phyloP scores from a whole-genome alignment of 73 alveolate species.

The Paramecium caudatum region DNA sequence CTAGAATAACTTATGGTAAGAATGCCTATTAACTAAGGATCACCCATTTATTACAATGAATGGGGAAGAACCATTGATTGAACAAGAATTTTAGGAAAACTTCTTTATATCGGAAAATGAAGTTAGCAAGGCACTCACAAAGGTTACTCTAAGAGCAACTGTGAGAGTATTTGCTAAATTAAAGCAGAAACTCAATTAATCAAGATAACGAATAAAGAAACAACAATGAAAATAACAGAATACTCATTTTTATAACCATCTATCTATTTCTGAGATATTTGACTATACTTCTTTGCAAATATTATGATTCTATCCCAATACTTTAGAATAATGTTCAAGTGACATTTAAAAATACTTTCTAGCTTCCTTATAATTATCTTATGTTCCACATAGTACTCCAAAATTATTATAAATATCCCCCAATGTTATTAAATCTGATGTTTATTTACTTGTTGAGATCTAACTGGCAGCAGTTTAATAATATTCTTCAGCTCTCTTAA shows the following conservation, averaged over 20 bases:
- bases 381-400: slow-evolving; percentile 45
- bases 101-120: slow-evolving; percentile 62
- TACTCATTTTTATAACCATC: slow-evolving; percentile 10
- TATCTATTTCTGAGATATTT: slow-evolving; percentile 16
- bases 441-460: not conserved
- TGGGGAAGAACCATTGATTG: slow-evolving; percentile 48
- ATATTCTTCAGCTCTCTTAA: slow-evolving; percentile 13
- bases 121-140: slow-evolving; percentile 21
- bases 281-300: not conserved
- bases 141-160: slow-evolving; percentile 47
- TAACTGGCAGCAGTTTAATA: slow-evolving; percentile 19
- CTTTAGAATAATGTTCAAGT: not conserved
- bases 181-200: not conserved
- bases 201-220: slow-evolving; percentile 3
- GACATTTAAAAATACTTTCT: slow-evolving; percentile 2
- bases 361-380: slow-evolving; percentile 3
- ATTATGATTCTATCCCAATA: slow-evolving; percentile 23
- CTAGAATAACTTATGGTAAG: slow-evolving; percentile 46
- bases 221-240: slow-evolving; percentile 3
- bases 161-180: slow-evolving; percentile 65
- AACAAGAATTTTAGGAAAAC: slow-evolving; percentile 21
- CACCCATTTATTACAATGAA: slow-evolving; percentile 51
- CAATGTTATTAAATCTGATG: slow-evolving; percentile 18
- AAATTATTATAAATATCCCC: slow-evolving; percentile 54
- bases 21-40: not conserved